Evolutionary conservation across 345 rosid genomes (phyloP).

Genomic region (Salix brachista): DNA sequence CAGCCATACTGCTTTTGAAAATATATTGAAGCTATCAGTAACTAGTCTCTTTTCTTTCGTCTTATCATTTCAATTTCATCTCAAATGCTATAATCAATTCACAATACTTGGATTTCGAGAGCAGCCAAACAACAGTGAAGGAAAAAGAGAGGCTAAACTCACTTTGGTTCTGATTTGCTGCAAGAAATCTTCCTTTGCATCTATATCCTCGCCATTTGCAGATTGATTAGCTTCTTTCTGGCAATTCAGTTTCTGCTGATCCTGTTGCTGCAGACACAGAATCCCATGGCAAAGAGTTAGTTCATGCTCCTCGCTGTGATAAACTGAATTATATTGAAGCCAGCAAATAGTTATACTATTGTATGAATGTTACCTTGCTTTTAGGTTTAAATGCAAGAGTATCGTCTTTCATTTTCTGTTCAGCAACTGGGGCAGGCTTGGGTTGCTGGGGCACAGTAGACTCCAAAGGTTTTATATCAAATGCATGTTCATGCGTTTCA

Average conservation of each 20-base stretch:
- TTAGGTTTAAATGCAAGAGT: conserved; percentile 29
- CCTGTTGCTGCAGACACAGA: conserved; percentile 33
- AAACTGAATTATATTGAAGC: background rate
- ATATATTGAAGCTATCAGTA: background rate
- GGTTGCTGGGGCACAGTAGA: conserved; percentile 31
- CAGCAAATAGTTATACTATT: background rate
- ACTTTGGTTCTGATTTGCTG: conserved; percentile 84
- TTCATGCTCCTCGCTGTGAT: background rate
- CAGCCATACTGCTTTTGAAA: background rate
- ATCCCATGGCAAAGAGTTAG: conserved; percentile 13
- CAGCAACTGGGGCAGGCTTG: conserved; percentile 32
- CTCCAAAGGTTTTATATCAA: conserved; percentile 31
- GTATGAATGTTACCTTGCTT: conserved; percentile 43
- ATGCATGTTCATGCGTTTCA: conserved; percentile 27
- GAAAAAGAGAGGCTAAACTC: conserved; percentile 27
- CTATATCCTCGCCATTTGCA: conserved; percentile 35
- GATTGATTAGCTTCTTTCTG: conserved; percentile 38
- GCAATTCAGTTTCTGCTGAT: conserved; percentile 39
- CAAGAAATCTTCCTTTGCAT: conserved; percentile 70
- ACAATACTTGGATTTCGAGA: background rate
- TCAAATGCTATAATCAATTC: background rate
- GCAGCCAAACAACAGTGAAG: background rate
- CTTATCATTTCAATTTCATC: background rate
- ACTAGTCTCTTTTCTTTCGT: too few species aligned
- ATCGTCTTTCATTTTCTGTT: conserved; percentile 32